Conservation (phyloP, 2,329 filamentous ascomycete species). For the Fusarium fujikuroi region DNA sequence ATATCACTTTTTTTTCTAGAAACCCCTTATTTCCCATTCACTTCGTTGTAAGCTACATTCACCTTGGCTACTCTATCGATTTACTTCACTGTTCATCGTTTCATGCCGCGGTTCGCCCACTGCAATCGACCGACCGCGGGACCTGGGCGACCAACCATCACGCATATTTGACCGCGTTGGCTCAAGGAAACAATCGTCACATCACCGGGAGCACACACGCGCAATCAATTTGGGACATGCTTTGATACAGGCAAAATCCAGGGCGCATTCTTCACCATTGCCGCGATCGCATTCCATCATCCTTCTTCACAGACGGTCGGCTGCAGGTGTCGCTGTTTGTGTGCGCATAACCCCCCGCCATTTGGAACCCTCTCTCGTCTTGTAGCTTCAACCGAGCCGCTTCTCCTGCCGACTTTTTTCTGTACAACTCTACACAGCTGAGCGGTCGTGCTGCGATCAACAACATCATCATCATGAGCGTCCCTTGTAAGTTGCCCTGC, state of each 20-base stretch:
- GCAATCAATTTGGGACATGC: conserved; percentile 30
- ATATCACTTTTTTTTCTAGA: background rate
- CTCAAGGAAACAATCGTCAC: conserved; percentile 7
- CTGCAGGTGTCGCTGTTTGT: conserved; percentile 20
- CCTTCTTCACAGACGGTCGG: conserved; percentile 15
- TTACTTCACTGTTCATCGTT: conserved; percentile 7
- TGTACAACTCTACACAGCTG: conserved; percentile 22
- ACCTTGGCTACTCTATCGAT: background rate
- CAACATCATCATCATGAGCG: conserved; percentile 38
- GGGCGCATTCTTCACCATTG: conserved; percentile 33
- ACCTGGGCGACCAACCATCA: conserved; percentile 40
- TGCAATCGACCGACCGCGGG: conserved; percentile 42
- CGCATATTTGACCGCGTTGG: conserved; percentile 42
- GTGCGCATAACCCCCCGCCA: conserved; percentile 31
- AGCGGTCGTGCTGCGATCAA: conserved; percentile 1
- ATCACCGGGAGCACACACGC: conserved; percentile 7
- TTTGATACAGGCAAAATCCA: conserved; percentile 34
- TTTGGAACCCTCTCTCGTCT: conserved; percentile 15
- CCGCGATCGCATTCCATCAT: conserved; percentile 30
- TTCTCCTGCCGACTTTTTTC: background rate
- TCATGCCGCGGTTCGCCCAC: conserved; percentile 42
- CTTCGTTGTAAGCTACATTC: background rate
- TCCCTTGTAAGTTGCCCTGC: conserved; percentile 38
- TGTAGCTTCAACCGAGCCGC: conserved; percentile 20
- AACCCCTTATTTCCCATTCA: background rate